A percentile compares a stretch with the other conserved stretches of the same genome.
Evolutionary conservation across 306 rosid species (phyloP).

Genomic region (Ziziphus jujuba): DNA sequence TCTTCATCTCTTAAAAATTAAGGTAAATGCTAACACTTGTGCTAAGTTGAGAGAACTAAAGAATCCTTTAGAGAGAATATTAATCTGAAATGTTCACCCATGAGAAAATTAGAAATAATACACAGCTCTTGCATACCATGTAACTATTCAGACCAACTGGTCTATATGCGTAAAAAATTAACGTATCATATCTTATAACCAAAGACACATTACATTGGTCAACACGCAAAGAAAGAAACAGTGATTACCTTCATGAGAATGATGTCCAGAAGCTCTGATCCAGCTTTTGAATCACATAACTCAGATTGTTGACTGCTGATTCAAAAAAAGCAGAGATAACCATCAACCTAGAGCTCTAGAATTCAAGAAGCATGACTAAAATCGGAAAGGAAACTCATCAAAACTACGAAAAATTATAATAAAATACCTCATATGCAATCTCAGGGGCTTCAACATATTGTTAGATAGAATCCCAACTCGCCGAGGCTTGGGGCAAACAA

Average conservation of each 20-base stretch:
- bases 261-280: constrained; percentile 75
- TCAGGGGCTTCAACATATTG: constrained; percentile 42
- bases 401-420: neutral
- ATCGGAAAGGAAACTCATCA: neutral
- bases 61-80: too few species aligned
- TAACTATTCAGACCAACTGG: too few species aligned
- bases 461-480: constrained; percentile 63
- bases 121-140: too few species aligned
- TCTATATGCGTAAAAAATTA: too few species aligned
- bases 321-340: neutral
- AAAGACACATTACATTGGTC: too few species aligned
- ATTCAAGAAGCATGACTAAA: constrained; percentile 14
- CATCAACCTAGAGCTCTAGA: constrained; percentile 4
- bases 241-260: constrained; percentile 62
- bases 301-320: constrained; percentile 28
- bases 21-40: too few species aligned
- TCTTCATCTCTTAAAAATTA: too few species aligned
- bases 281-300: constrained; percentile 66
- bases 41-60: too few species aligned
- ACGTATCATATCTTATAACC: too few species aligned
- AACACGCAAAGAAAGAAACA: neutral
- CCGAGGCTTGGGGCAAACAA: constrained; percentile 81
- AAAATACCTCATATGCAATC: constrained; percentile 61
- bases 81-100: too few species aligned
- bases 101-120: too few species aligned